Evolutionary conservation across 2,329 filamentous ascomycete species (phyloP).

Genomic region (Pezicula carpinea): DNA sequence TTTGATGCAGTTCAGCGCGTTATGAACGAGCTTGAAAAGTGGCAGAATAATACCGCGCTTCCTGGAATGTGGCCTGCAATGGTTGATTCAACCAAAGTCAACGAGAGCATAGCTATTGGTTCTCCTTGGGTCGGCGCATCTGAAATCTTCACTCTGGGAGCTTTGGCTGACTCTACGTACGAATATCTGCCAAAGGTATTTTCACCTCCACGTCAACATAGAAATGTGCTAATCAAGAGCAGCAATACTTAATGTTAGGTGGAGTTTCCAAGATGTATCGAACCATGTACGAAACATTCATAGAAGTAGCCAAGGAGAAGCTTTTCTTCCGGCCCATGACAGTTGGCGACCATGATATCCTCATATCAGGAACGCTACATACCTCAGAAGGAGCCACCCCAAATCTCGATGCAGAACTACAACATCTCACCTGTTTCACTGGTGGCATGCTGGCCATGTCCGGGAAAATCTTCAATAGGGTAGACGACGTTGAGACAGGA

Average conservation of each 20-base stretch:
- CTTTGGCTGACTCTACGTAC: constrained; percentile 53
- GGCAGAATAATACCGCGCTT: constrained; percentile 49
- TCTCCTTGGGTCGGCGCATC: constrained; percentile 49
- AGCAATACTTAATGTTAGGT: constrained; percentile 25
- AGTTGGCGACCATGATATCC: constrained; percentile 32
- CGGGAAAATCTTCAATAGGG: constrained; percentile 53
- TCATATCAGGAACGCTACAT: constrained; percentile 44
- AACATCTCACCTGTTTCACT: constrained; percentile 69
- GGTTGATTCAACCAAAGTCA: constrained; percentile 41
- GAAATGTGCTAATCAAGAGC: background rate
- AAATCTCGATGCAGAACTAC: constrained; percentile 32
- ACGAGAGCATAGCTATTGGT: constrained; percentile 13
- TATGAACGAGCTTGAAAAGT: constrained; percentile 49
- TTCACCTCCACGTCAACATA: constrained; percentile 50
- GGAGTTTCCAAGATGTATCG: constrained; percentile 16
- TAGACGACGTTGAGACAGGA: constrained; percentile 51
- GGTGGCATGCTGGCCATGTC: constrained; percentile 69
- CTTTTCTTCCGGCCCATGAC: constrained; percentile 42
- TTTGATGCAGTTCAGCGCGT: constrained; percentile 59
- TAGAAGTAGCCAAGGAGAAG: constrained; percentile 40
- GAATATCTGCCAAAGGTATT: constrained; percentile 65
- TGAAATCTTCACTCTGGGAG: constrained; percentile 52
- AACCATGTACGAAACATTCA: constrained; percentile 40
- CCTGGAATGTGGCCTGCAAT: constrained; percentile 61
- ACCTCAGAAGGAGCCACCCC: constrained; percentile 42